Evolutionary conservation across 202 grass and related monocot genomes (phyloP).

Genomic region (Hordeum pubiflorum): DNA sequence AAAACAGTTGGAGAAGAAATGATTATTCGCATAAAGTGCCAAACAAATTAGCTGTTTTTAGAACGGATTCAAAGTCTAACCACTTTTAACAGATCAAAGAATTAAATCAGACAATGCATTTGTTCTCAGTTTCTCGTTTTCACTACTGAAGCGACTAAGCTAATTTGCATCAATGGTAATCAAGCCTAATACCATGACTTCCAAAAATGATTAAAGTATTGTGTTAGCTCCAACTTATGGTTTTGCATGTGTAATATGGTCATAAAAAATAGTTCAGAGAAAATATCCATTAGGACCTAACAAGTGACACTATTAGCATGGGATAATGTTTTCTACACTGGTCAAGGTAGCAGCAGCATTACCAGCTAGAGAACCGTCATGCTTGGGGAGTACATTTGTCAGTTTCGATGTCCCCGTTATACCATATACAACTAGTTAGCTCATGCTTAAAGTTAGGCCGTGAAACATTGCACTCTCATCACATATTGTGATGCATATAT

Average conservation of each 20-base stretch:
- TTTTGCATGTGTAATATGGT: slow-evolving; percentile 2
- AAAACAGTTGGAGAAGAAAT: background rate
- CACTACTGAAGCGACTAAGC: background rate
- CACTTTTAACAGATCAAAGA: background rate
- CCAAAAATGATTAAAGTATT: background rate
- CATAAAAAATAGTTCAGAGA: background rate
- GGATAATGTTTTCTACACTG: slow-evolving; percentile 9
- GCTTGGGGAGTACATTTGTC: background rate
- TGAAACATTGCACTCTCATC: slow-evolving; percentile 4
- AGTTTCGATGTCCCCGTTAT: background rate
- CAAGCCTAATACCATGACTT: slow-evolving; percentile 6
- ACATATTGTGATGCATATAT: background rate
- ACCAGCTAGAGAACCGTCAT: slow-evolving; percentile 3
- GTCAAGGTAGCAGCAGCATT: slow-evolving; percentile 7
- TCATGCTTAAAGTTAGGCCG: background rate
- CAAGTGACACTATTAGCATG: background rate
- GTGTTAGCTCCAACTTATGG: background rate
- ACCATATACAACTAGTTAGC: background rate
- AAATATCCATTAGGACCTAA: background rate
- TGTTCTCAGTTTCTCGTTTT: background rate
- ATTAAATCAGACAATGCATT: background rate
- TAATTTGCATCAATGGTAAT: slow-evolving; percentile 13
- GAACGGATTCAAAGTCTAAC: slow-evolving; percentile 1
- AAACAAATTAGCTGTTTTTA: background rate
- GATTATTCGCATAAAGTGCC: background rate